Evolutionary conservation across 768 basidiomycete genomes (phyloP).

Genomic region (Hypsizygus marmoreus): DNA sequence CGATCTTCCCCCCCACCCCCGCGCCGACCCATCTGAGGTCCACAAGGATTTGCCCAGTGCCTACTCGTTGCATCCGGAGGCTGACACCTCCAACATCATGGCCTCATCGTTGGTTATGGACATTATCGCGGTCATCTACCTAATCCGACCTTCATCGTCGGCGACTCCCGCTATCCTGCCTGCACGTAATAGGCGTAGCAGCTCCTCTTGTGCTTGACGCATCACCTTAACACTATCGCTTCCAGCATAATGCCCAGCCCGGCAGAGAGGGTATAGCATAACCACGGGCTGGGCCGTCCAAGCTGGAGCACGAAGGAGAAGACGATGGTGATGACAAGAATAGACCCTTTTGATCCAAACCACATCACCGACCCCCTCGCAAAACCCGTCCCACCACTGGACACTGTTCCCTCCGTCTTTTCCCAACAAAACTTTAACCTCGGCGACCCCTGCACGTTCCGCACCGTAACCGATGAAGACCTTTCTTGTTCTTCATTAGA

Average conservation of each 20-base stretch:
- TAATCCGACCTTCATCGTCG: too few relatives aligned
- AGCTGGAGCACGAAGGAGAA: conserved; percentile 25
- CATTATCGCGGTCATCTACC: too few relatives aligned
- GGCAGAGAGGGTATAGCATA: conserved; percentile 41
- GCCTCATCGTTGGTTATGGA: too few relatives aligned
- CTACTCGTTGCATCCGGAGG: too few relatives aligned
- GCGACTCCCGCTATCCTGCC: too few relatives aligned
- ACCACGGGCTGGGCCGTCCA: conserved; percentile 32
- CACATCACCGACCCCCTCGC: conserved; percentile 18
- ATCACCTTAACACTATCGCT: too few relatives aligned
- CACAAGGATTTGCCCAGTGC: too few relatives aligned
- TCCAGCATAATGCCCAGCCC: conserved; percentile 50
- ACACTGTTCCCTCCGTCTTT: conserved; percentile 77
- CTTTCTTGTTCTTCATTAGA: conserved; percentile 28
- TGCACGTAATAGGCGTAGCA: too few relatives aligned
- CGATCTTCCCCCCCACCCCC: too few relatives aligned
- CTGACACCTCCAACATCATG: too few relatives aligned
- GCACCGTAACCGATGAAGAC: conserved; percentile 67
- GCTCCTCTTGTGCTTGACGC: too few relatives aligned
- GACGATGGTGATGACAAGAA: conserved; percentile 12
- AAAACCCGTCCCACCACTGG: conserved; percentile 66
- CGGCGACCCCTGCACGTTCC: conserved; percentile 76
- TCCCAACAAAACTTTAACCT: conserved; percentile 80
- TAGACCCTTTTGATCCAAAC: conserved; percentile 24
- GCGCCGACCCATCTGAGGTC: too few relatives aligned